Base-by-base conservation (phyloP, 108 stramenopile species). In the Pseudonitzschia delicatissima region DNA sequence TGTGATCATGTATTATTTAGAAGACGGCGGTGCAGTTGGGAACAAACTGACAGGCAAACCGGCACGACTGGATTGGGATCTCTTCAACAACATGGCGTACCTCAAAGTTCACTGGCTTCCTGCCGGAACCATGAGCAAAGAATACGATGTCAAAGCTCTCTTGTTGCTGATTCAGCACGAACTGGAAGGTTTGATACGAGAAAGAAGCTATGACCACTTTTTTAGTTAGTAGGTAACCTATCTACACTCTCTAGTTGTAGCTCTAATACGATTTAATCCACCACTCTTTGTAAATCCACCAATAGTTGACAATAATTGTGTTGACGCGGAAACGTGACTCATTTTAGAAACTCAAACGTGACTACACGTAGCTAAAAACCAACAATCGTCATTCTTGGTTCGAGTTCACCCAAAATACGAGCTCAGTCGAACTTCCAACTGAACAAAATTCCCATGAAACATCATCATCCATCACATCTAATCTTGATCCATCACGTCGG, bases 81-180 rank as follows among this genome's bases (percentile, higher is more conserved):
- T 81, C 49, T 77, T 81, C 65, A 78, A 80, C 64, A 71, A 74
- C 44, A 33, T 81, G 57, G 44, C 65, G 8, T 74, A 84, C 42
- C 53, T 84, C n/a, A 78, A 80, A 23, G 75, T 79, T 2, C 77
- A 81, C 62, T 84, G 83, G 83, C 37, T 84, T 29, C 79, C 76
- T 37, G 23, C 44, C 4, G 50, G 66, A 15, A 74, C 73, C 8
- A 74, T 79, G 67, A 21, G 74, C 20, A 62, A 65, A 1, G 50
- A 53, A 21, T 44, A 50, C 34, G 71, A 79, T 26, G 20, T 69
- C 21, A 62, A 64, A 12, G 51, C 71, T 12, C 62, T 85, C 17
- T 33, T 78, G 7, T 23, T 64, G 7, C 61, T 85, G 27, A 63
- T 85, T 26, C 59, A 71, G 47, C 80, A 81, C 57, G 83, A 85